Percentiles rank a stretch among this genome's conserved stretches.
phyloP scores from a whole-genome alignment of 768 basidiomycete species.

The Termitomyces eurrhizus region DNA sequence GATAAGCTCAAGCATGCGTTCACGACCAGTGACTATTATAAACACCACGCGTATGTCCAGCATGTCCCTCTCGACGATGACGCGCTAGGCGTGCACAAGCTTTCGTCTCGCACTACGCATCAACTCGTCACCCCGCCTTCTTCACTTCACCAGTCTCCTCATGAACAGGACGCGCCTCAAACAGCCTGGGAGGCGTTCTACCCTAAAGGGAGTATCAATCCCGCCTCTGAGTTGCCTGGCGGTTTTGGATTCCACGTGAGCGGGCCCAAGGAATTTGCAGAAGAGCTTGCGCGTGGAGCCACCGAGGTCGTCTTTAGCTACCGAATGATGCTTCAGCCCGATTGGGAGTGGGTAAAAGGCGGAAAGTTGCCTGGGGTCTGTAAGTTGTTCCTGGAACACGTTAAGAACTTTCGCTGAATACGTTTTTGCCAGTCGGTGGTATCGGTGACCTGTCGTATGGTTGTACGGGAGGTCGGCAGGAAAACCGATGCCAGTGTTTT shows the following conservation, averaged over 20 bases:
- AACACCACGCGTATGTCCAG: slow-evolving; percentile 16
- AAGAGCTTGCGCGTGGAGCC: slow-evolving; percentile 33
- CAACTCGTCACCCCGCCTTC: slow-evolving; percentile 26
- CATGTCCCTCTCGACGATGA: slow-evolving; percentile 36
- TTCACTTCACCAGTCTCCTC: slow-evolving; percentile 7
- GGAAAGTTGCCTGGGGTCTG: slow-evolving; percentile 76
- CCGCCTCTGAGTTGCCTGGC: slow-evolving; percentile 44
- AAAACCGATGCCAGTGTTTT: slow-evolving; percentile 64
- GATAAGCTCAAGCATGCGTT: slow-evolving; percentile 34
- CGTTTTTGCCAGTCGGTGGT: slow-evolving; percentile 62
- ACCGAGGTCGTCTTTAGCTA: slow-evolving; percentile 62
- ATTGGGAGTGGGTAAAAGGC: slow-evolving; percentile 68
- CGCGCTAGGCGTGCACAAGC: slow-evolving; percentile 46
- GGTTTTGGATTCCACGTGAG: slow-evolving; percentile 71
- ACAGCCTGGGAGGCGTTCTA: slow-evolving; percentile 62
- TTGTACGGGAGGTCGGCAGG: slow-evolving; percentile 66
- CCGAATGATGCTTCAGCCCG: slow-evolving; percentile 57
- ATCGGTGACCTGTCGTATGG: slow-evolving; percentile 53
- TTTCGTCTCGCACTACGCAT: slow-evolving; percentile 33
- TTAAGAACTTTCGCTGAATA: not conserved
- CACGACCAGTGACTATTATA: slow-evolving; percentile 31
- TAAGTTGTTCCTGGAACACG: slow-evolving; percentile 26
- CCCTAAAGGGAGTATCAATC: slow-evolving; percentile 59
- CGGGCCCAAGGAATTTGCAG: slow-evolving; percentile 44
- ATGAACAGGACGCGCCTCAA: slow-evolving; percentile 16